Conservation (phyloP, 768 basidiomycete genomes). For the Trametes cinnabarina region DNA sequence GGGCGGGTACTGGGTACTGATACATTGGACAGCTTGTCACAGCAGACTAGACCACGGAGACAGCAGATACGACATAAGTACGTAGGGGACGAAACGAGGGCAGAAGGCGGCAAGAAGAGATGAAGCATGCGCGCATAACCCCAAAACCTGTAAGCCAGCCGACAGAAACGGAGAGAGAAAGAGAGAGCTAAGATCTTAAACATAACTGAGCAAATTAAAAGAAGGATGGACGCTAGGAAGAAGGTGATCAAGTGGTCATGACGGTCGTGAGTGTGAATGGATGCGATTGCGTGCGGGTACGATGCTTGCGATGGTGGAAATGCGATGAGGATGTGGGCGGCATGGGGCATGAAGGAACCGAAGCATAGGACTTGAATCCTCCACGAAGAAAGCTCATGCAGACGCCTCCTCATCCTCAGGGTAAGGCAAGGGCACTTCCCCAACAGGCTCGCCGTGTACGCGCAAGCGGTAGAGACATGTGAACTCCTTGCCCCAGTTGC, state of each 20-base stretch:
- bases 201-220: constrained; percentile 20
- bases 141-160: not conserved
- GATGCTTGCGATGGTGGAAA: not conserved
- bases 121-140: constrained; percentile 2
- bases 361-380: not conserved
- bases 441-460: constrained; percentile 65
- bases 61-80: constrained; percentile 26
- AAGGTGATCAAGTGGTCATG: not conserved
- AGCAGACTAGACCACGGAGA: constrained; percentile 19
- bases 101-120: not conserved
- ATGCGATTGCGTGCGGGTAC: not conserved
- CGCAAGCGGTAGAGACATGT: constrained; percentile 90
- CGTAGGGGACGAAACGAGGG: not conserved
- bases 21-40: constrained; percentile 21
- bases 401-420: constrained; percentile 20
- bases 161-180: not conserved
- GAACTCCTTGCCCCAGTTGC: constrained; percentile 85
- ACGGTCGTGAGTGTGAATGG: constrained; percentile 14
- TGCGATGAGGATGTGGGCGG: not conserved
- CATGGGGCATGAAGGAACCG: constrained; percentile 1
- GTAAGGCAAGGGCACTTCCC: constrained; percentile 39
- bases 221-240: not conserved
- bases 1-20: constrained; percentile 8
- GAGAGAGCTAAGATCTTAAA: not conserved
- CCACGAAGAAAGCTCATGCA: constrained; percentile 1